These are phyloP conservation scores for Aspergillus nanangensis DNA, from an alignment of 495 filamentous ascomycete genomes.

Conservation along the genomic window DNA sequence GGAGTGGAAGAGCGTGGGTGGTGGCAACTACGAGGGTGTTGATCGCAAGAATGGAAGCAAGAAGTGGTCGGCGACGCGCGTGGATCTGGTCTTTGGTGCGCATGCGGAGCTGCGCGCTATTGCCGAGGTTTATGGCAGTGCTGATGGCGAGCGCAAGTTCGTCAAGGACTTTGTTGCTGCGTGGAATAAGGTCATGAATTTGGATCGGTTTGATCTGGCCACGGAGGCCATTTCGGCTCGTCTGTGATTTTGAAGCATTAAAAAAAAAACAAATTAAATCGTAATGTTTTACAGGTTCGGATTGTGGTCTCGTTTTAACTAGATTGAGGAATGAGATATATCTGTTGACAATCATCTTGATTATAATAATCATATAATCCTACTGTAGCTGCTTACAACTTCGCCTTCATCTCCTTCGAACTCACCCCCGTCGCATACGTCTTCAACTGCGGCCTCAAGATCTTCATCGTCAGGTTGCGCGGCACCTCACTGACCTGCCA, in stretches of 20 bases:
- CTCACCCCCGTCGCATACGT: too few species aligned
- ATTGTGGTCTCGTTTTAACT: too few species aligned
- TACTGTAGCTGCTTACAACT: too few species aligned
- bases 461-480: too few species aligned
- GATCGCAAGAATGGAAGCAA: constrained; percentile 63
- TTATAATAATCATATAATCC: too few species aligned
- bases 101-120: constrained; percentile 67
- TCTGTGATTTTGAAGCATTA: too few species aligned
- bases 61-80: constrained; percentile 66
- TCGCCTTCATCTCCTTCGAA: too few species aligned
- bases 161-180: constrained; percentile 64
- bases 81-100: constrained; percentile 65
- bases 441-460: too few species aligned
- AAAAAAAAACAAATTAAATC: too few species aligned
- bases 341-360: too few species aligned
- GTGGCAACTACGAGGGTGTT: constrained; percentile 49
- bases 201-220: constrained; percentile 60
- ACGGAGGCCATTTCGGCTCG: constrained; percentile 3
- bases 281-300: too few species aligned
- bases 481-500: not conserved
- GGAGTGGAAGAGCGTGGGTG: constrained; percentile 51
- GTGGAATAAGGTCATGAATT: constrained; percentile 68
- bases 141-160: constrained; percentile 54
- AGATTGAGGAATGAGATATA: too few species aligned
- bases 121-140: constrained; percentile 59